Conservation (phyloP, 257 asterid genomes). For the Rehmannia glutinosa region DNA sequence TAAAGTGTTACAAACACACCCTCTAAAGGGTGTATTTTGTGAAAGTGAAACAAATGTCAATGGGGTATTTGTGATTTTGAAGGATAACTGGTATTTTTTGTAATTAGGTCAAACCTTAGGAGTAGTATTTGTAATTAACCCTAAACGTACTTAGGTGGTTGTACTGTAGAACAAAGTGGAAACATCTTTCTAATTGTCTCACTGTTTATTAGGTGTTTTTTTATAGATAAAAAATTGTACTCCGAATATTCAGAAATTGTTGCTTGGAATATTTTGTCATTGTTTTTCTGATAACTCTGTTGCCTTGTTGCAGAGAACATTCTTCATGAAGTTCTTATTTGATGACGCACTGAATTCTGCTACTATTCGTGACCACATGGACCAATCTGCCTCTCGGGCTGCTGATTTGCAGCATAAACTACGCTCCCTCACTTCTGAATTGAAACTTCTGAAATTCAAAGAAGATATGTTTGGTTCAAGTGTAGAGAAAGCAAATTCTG, state of each 20-base stretch:
- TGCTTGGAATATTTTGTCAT: conserved; percentile 15
- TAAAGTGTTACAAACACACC: too few species aligned
- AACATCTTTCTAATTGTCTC: not conserved
- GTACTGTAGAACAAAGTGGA: not conserved
- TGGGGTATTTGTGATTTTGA: not conserved
- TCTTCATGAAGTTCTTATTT: conserved; percentile 79
- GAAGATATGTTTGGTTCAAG: conserved; percentile 53
- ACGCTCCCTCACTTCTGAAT: conserved; percentile 58
- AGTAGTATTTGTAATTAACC: not conserved
- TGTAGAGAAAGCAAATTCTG: conserved; percentile 42
- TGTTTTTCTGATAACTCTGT: conserved; percentile 12
- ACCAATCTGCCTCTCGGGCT: conserved; percentile 55
- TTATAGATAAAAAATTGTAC: too few species aligned
- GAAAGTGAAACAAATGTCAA: not conserved
- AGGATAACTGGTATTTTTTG: not conserved
- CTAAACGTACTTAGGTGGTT: not conserved
- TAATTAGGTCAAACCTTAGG: not conserved
- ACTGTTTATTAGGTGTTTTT: too few species aligned
- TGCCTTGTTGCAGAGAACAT: conserved; percentile 66
- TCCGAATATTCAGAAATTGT: not conserved
- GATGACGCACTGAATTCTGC: conserved; percentile 76
- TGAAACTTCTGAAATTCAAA: conserved; percentile 51
- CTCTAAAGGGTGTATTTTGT: not conserved
- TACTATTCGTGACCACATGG: conserved; percentile 68
- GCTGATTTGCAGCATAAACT: conserved; percentile 75